These are phyloP conservation scores for Trichosanthes truncata DNA, from an alignment of 306 rosid genomes.

Conservation along the genomic window DNA sequence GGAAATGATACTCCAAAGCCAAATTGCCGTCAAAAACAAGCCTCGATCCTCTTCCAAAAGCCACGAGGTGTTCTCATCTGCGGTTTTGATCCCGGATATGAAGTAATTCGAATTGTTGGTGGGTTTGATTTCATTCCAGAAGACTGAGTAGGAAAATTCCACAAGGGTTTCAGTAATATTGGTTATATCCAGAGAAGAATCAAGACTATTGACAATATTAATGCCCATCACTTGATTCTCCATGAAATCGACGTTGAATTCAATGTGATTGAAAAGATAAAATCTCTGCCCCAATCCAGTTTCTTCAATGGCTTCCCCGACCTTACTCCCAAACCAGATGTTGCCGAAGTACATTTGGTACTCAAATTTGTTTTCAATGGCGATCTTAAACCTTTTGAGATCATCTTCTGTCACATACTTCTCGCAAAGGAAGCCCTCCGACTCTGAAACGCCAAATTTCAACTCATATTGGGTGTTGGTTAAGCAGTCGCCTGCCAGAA, in stretches of 20 bases:
- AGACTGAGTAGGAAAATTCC: slow-evolving; percentile 9
- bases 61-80: background rate
- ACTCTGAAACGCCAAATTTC: background rate
- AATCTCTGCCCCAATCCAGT: background rate
- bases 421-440: background rate
- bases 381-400: background rate
- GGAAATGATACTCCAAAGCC: background rate
- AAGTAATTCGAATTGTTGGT: background rate
- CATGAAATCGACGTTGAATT: background rate
- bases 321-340: background rate
- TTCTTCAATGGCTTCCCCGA: background rate
- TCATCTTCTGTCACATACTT: slow-evolving; percentile 9
- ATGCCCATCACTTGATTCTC: background rate
- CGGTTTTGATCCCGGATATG: background rate
- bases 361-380: background rate
- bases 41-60: background rate
- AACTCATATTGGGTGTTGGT: slow-evolving; percentile 16
- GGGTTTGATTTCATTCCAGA: slow-evolving; percentile 6
- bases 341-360: slow-evolving; percentile 10
- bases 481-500: slow-evolving; percentile 14
- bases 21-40: background rate
- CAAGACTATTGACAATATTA: background rate
- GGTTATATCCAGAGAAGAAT: slow-evolving; percentile 8
- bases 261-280: slow-evolving; percentile 8
- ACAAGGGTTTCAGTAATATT: background rate